phyloP scores from a whole-genome alignment of 495 filamentous ascomycete species.

The Neurospora sp. region DNA sequence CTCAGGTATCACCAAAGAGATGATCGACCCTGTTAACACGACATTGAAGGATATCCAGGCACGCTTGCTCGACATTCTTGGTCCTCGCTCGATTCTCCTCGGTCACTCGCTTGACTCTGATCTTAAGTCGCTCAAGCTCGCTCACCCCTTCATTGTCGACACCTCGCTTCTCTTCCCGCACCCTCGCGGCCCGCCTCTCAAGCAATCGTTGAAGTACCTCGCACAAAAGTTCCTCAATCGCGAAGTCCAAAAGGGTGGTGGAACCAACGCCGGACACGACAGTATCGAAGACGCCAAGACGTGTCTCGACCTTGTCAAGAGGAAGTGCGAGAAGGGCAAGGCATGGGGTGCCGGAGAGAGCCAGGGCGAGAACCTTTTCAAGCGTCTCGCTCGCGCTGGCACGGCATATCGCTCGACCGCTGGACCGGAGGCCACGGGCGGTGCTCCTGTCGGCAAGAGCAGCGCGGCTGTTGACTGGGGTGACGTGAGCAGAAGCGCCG shows the following conservation, averaged over 20 bases:
- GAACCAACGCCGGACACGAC: slow-evolving; percentile 59
- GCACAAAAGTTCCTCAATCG: slow-evolving; percentile 68
- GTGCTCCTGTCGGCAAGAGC: slow-evolving; percentile 45
- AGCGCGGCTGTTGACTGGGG: slow-evolving; percentile 89
- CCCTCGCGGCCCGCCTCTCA: slow-evolving; percentile 32
- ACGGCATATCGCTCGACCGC: slow-evolving; percentile 42
- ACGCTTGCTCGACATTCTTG: slow-evolving; percentile 60
- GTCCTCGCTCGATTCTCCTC: slow-evolving; percentile 67
- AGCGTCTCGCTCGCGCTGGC: slow-evolving; percentile 54
- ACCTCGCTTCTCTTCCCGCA: slow-evolving; percentile 74
- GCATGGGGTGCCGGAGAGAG: slow-evolving; percentile 68
- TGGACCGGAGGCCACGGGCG: slow-evolving; percentile 35
- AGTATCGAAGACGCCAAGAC: slow-evolving; percentile 85
- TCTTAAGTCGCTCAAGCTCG: slow-evolving; percentile 67
- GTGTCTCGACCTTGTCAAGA: slow-evolving; percentile 83
- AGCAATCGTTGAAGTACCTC: slow-evolving; percentile 78
- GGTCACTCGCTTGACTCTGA: slow-evolving; percentile 92
- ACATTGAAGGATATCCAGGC: slow-evolving; percentile 75
- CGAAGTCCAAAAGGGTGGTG: slow-evolving; percentile 71
- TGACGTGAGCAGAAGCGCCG: slow-evolving; percentile 61
- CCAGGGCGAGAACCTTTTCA: slow-evolving; percentile 78
- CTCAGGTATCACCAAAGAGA: slow-evolving; percentile 82
- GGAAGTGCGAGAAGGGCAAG: slow-evolving; percentile 87
- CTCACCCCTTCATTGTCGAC: slow-evolving; percentile 89
- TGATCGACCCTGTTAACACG: slow-evolving; percentile 71